Evolutionary conservation across 176 grass and related monocot genomes (phyloP).

Genomic region (Metroxylon sagu): DNA sequence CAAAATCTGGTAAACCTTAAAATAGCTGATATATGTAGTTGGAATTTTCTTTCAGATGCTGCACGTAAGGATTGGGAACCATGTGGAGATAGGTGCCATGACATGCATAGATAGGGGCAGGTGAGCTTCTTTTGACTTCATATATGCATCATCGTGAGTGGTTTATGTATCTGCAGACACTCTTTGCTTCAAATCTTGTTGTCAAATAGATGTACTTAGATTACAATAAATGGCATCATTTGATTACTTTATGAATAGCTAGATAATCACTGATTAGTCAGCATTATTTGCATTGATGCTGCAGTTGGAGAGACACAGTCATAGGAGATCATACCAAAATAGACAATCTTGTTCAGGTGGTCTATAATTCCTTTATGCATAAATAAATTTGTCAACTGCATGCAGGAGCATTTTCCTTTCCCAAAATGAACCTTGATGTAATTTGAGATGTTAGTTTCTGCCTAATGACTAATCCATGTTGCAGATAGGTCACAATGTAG

Average conservation of each 20-base stretch:
- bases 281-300: constrained; percentile 5
- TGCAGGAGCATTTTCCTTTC: not conserved
- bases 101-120: constrained; percentile 95
- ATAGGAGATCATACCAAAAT: constrained; percentile 87
- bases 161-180: not conserved
- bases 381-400: too few relatives aligned
- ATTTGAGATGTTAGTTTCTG: not conserved
- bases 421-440: not conserved
- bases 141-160: too few relatives aligned
- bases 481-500: constrained; percentile 91
- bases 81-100: constrained; percentile 92
- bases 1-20: too few relatives aligned
- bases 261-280: too few relatives aligned
- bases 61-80: constrained; percentile 49
- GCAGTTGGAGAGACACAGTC: constrained; percentile 79
- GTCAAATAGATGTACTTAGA: too few relatives aligned
- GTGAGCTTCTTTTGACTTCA: constrained; percentile 18
- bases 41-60: constrained; percentile 30
- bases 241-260: too few relatives aligned
- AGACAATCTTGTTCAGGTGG: constrained; percentile 94
- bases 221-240: too few relatives aligned
- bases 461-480: constrained; percentile 13
- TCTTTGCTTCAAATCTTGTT: not conserved
- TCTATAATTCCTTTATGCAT: not conserved
- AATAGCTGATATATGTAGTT: too few relatives aligned